Base-by-base conservation (phyloP, 202 grass and related monocot genomes). In the Dendrocalamus latiflorus region DNA sequence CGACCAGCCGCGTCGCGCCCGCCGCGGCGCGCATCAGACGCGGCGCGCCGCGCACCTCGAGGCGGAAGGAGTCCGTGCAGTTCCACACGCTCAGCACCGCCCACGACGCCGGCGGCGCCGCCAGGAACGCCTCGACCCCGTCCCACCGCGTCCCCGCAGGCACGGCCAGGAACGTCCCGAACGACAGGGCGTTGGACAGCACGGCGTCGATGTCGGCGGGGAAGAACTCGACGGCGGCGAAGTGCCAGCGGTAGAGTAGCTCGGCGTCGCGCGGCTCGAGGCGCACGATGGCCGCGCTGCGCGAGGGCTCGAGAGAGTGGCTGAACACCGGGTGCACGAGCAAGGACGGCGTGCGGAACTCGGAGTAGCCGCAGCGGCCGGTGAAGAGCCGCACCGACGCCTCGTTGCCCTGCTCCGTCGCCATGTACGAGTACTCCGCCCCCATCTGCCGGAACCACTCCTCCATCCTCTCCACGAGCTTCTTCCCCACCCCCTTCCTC, bases 381-480 rank as follows among this genome's bases (percentile, higher is more conserved):
- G 96, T 99, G 87, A 99, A 99, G 17, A 99, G 87, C 6, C 88
- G 89, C 63, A 96, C 85, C 15, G 96, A 99, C 15, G 89, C 87
- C 56, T 85, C 78, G 77, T 99, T 99, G 78, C 90, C 89, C 42
- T 93, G 61, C 34, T 95, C 96, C 36, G 96, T 94, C 11, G 96
- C 93, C 93, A 95, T 93, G 85, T 99, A 99, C 17, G 89, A 84
- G 82, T 99, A 99, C 78, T 96, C 96, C 2, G 93, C 93, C 0
- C 91, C 91, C 39, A 43, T 84, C 65, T 81, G 77, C 55, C 81
- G 80, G 86, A 98, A 98, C 93, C 93, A 98, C 60, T 86, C 81
- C 91, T 98, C 93, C 87, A 98, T 84, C 39, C 76, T 55, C 22
- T 81, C 77, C 81, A 98, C 93, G 43, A 95, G 86, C 65, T 88